Base-by-base conservation (phyloP, 2,329 filamentous ascomycete species). In the Beauveria brongniartii region DNA sequence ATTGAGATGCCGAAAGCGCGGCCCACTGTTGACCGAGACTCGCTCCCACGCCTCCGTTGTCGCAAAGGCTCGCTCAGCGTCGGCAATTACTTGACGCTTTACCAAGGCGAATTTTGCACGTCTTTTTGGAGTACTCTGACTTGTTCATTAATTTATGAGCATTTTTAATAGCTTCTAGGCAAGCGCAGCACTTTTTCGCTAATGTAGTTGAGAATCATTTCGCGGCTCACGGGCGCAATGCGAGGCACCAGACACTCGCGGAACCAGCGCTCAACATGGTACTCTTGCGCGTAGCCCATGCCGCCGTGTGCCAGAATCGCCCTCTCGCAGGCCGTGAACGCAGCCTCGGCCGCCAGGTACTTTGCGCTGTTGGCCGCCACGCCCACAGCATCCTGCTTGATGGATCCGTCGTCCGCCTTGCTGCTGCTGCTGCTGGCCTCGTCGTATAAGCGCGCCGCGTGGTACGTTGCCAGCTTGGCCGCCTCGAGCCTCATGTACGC, bases 151-250 rank as follows among this genome's bases (percentile, higher is more conserved):
- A 1, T 44, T 7, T 20, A 47, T 2, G 3, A 7, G 14, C 2
- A 2, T 9, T 34, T 59, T 16, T 64, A 90, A 65, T 90, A 91
- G 67, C 86, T 90, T 62, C 84, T 77, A 1, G 88, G 88, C 28
- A 91, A 67, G 3, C 79, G 74, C n/a, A 91, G 71, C 0, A 83
- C 87, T 73, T 83, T 89, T 70, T 90, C 87, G 3, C 81, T 79
- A 14, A 91, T 81, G 69, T 85, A 90, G 65, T 90, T 91, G 76
- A 89, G 75, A 57, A 91, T 89, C 88, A 91, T 91, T 74, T 91
- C 88, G 64, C 85, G 72, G 61, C 82, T 86, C 0, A 88, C 80
- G 0, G 85, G 85, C 10, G 85, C 84, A 57, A 89, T 84, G 10
- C 86, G 73, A 3, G 85, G 85, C 44, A 88, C 82, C 61, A 87